A percentile compares a stretch with the other conserved stretches of the same genome.
Evolutionary conservation across 148 eudicot genomes (phyloP).

Genomic region (Amaranthus cruentus): DNA sequence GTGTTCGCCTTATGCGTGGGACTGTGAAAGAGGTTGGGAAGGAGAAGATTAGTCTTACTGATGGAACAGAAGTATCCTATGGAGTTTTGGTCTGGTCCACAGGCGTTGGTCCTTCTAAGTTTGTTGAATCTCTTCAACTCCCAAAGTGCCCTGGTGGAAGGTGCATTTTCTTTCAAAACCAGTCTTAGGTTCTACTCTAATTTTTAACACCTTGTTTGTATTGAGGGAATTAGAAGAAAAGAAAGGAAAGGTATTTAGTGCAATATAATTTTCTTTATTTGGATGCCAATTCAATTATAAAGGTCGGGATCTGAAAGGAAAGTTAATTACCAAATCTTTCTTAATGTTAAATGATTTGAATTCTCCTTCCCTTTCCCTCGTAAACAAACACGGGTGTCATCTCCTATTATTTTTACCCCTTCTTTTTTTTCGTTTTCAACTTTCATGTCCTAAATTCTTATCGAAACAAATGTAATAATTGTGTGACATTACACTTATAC

Average conservation of each 20-base stretch:
- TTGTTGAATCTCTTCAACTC: conserved; percentile 56
- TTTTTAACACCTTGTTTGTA: no score
- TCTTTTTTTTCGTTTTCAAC: neutral
- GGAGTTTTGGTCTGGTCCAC: conserved; percentile 95
- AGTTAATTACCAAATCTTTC: no score
- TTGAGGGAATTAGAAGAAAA: no score
- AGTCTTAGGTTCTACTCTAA: no score
- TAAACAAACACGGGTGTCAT: no score
- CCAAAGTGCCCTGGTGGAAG: conserved; percentile 89
- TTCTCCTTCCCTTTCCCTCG: no score
- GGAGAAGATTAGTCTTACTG: conserved; percentile 61
- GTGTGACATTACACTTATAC: neutral
- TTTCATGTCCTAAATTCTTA: neutral
- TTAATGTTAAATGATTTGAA: no score
- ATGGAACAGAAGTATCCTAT: conserved; percentile 82
- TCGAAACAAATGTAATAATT: no score
- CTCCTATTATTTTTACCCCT: neutral
- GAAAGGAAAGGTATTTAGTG: no score
- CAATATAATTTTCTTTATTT: no score
- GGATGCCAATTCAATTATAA: no score
- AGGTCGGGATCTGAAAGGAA: no score
- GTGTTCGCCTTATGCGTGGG: conserved; percentile 75
- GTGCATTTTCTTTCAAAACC: conserved; percentile 22
- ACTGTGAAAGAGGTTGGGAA: conserved; percentile 79
- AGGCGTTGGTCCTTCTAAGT: conserved; percentile 89